Conservation (phyloP, 2,329 filamentous ascomycete species). For the Xylariaceae sp. region DNA sequence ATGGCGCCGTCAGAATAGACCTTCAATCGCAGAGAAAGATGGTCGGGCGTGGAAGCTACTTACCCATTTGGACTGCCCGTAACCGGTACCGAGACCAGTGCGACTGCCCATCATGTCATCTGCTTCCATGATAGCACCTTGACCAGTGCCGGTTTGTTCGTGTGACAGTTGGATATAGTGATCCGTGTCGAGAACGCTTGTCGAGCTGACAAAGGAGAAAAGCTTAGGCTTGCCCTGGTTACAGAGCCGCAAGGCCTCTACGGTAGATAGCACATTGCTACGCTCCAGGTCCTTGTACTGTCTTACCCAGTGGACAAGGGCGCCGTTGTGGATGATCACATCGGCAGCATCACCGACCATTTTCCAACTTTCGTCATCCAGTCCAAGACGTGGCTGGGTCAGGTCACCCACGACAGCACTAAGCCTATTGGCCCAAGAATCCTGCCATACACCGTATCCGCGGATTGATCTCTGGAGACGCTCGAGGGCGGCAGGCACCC, state of each 20-base stretch:
- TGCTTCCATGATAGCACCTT: constrained; percentile 63
- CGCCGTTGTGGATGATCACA: constrained; percentile 77
- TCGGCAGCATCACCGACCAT: constrained; percentile 63
- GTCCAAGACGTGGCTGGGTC: constrained; percentile 66
- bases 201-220: constrained; percentile 79
- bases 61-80: constrained; percentile 84
- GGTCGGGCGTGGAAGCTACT: too few species aligned
- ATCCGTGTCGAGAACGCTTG: constrained; percentile 75
- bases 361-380: constrained; percentile 64
- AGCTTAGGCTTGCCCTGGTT: constrained; percentile 72
- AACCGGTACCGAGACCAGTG: constrained; percentile 76
- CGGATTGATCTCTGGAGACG: constrained; percentile 65
- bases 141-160: constrained; percentile 55
- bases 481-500: constrained; percentile 54
- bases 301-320: constrained; percentile 76
- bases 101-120: constrained; percentile 77
- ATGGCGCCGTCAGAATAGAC: too few species aligned
- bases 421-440: constrained; percentile 62
- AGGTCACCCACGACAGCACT: constrained; percentile 71
- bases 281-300: constrained; percentile 68
- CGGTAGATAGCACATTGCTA: constrained; percentile 76
- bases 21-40: too few species aligned
- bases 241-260: constrained; percentile 74
- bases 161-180: constrained; percentile 74
- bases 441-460: constrained; percentile 77